Evolutionary conservation across 2,329 filamentous ascomycete genomes (phyloP).

Genomic region (Stylonectria norvegica): DNA sequence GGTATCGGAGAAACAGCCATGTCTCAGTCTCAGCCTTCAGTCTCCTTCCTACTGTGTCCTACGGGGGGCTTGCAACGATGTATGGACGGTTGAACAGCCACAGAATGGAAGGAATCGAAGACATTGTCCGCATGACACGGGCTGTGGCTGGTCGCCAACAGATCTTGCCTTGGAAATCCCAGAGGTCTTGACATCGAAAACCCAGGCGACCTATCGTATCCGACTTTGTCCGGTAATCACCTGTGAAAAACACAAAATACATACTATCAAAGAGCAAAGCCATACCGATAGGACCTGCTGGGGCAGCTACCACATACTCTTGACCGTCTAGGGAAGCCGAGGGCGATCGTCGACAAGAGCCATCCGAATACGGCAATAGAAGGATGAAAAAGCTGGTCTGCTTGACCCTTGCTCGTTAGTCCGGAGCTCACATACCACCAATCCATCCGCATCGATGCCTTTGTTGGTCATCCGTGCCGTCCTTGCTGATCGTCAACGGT

Average conservation of each 20-base stretch:
- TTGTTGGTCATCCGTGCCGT: conserved; percentile 9
- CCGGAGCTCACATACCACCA: conserved; percentile 16
- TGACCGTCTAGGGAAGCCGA: conserved; percentile 10
- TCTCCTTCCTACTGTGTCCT: too few species aligned
- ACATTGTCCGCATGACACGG: conserved; percentile 16
- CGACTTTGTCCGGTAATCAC: conserved; percentile 9
- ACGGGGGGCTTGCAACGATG: too few species aligned
- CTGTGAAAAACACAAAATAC: conserved; percentile 8
- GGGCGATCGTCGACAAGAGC: conserved; percentile 13
- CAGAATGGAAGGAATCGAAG: conserved; percentile 5
- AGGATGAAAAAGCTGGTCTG: conserved; percentile 19
- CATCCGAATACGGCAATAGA: conserved; percentile 19
- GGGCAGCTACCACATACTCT: too few species aligned
- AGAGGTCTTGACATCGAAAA: too few species aligned
- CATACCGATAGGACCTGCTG: too few species aligned
- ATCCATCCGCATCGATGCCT: conserved; percentile 16
- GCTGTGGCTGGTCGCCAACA: too few species aligned
- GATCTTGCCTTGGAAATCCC: too few species aligned
- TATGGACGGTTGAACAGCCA: conserved; percentile 11
- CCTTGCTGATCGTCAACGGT: conserved; percentile 14
- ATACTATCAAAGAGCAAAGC: too few species aligned
- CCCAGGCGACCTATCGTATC: conserved; percentile 14
- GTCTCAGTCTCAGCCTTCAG: conserved; percentile 19
- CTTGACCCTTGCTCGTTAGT: conserved; percentile 9
- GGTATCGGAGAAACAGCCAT: conserved; percentile 14